These are phyloP conservation scores for Oryza meridionalis DNA, from an alignment of 176 grass and related monocot genomes.

Conservation along the genomic window DNA sequence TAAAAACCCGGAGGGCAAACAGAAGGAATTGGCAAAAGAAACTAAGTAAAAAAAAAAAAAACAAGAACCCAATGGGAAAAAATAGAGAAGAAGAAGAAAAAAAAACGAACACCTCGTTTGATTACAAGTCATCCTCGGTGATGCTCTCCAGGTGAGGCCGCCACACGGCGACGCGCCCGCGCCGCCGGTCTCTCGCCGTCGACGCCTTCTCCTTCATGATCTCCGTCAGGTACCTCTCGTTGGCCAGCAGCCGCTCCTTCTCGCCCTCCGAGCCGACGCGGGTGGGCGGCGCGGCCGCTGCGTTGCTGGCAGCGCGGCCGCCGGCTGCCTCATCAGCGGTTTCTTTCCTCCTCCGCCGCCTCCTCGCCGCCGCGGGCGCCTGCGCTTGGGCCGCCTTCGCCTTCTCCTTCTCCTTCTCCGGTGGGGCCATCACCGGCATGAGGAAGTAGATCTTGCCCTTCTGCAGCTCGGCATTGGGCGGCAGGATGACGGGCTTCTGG, in stretches of 20 bases:
- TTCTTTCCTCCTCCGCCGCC: slow-evolving; percentile 62
- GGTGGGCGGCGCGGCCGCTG: not conserved
- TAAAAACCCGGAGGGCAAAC: slow-evolving; percentile 36
- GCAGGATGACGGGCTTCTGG: slow-evolving; percentile 71
- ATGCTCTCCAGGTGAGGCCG: slow-evolving; percentile 97
- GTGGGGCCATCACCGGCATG: slow-evolving; percentile 56
- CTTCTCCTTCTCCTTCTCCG: slow-evolving; percentile 21
- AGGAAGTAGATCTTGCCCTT: slow-evolving; percentile 98
- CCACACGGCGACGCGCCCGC: slow-evolving; percentile 86
- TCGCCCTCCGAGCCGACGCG: slow-evolving; percentile 42
- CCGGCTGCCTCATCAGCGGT: not conserved
- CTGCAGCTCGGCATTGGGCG: slow-evolving; percentile 87
- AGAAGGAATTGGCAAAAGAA: slow-evolving; percentile 56
- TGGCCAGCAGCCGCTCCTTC: slow-evolving; percentile 75
- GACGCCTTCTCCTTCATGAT: slow-evolving; percentile 85
- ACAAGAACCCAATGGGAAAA: slow-evolving; percentile 23
- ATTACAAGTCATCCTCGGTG: slow-evolving; percentile 93
- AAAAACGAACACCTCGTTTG: slow-evolving; percentile 42
- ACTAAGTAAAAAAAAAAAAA: slow-evolving; percentile 9
- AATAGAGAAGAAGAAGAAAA: not conserved
- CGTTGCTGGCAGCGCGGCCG: not conserved
- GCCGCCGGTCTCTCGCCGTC: slow-evolving; percentile 63
- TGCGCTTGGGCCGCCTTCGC: not conserved
- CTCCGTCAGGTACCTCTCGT: slow-evolving; percentile 90
- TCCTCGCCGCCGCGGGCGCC: slow-evolving; percentile 46